Evolutionary conservation across 2,329 filamentous ascomycete genomes (phyloP), one percentile per base, ranked within the genome.

Genomic region (Didymella exigua): DNA sequence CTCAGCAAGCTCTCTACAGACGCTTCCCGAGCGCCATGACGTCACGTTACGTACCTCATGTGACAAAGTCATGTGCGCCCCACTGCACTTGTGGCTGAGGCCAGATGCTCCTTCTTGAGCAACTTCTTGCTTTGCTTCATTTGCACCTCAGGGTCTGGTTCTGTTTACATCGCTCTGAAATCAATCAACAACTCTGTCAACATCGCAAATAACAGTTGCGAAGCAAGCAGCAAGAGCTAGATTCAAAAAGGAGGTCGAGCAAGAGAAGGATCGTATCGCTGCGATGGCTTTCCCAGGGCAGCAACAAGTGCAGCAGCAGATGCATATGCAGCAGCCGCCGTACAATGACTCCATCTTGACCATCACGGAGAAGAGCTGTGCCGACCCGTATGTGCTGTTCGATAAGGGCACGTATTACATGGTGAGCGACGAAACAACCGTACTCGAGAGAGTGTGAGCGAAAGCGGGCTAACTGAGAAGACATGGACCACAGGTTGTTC

Each of bases 401-500:
- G 68, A 73, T n/a, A 70, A 76, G 52, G 75, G 72, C 24, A 74
- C 72, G 40, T 80, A 79, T 62, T 80, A 79, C 58, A 68, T 80
- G 67, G 73, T 75, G 52, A 29, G 67, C 3, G 13, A 13, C 11
- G 16, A 13, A 1, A 11, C 10, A 4, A 21, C 13, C 10, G 8
- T 21, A n/a, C n/a, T n/a, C n/a, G n/a, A n/a, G n/a, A n/a, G 26
- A 27, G 26, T 10, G 26, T 10, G 26, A 27, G 26, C 5, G 5
- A 30, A 4, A 18, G 23, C 1, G 11, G 29, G 8, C 21, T 14
- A 16, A 7, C 3, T 11, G 5, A 11, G 13, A 21, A 73, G 66
- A 79, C 77, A 9, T 79, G 77, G 60, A 80, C 78, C 3, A 75
- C 70, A n/a, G 77, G 77, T 24, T 70, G 76, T 43, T 71, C 76